Evolutionary conservation across 352 stramenopile species (phyloP), one percentile per base, ranked within the genome.

Genomic region (Phytophthora melonis): DNA sequence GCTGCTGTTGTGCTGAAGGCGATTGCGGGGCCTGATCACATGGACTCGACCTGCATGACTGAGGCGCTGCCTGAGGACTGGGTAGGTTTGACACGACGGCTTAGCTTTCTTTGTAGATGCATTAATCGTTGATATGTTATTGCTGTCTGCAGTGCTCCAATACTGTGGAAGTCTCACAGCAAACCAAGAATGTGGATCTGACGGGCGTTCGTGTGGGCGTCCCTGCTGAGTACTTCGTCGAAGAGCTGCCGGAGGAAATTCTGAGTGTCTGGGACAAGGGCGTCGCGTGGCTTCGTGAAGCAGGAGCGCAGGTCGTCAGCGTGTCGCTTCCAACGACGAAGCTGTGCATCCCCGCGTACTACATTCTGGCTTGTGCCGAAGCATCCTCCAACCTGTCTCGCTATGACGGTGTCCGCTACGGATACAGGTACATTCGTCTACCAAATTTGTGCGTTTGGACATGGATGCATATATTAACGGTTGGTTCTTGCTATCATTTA

Each of bases 311-410:
- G 63, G 83, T 95, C n/a, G 83, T 95, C 43, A 86, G 77, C 43
- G 75, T 94, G 3, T 95, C 88, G 9, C 72, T 97, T 16, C 88
- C 88, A 2, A 93, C 87, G 16, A 95, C 78, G 23, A 97, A 88
- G 84, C 80, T 93, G 25, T 97, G 93, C 25, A 92, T 99, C 45
- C 90, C 98, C 39, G 91, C 97, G 1, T 99, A 99, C 76, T 99
- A 99, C 75, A 98, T 99, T n/a, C 78, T 99, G 43, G 97, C 97
- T 10, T 98, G 96, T 70, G 97, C 98, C 1, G 98, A 99, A 82
- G 98, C 98, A 11, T 98, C 95, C 34, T 99, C 97, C 1, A 99
- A 99, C 77, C 83, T 99, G 52, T 97, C 94, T 53, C 88, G 98
- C 47, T 99, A 99, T 77, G 97, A 99, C 80, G 97, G 97, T 14